These are phyloP conservation scores for Scedosporium boydii DNA, from an alignment of 2,329 filamentous ascomycete genomes.

Conservation along the genomic window DNA sequence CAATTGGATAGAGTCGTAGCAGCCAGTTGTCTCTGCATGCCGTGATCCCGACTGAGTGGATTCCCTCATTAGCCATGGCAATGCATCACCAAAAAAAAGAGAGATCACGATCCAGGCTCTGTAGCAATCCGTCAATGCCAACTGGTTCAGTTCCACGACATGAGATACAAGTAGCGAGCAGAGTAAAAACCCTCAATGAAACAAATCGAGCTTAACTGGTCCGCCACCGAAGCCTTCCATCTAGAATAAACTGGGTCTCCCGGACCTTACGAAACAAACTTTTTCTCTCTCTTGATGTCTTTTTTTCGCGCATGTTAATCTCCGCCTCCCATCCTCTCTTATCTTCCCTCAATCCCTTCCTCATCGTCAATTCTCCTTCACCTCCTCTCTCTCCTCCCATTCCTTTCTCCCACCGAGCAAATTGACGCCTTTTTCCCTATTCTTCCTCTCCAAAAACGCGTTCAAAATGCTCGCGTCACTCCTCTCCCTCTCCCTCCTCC, in stretches of 20 bases:
- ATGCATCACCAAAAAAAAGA: background rate
- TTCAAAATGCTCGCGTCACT: slow-evolving; percentile 5
- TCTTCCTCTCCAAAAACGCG: background rate
- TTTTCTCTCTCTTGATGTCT: background rate
- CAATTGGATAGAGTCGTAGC: too few species aligned
- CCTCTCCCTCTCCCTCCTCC: slow-evolving; percentile 3
- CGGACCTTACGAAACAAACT: background rate
- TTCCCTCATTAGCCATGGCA: background rate
- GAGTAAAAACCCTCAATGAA: too few species aligned
- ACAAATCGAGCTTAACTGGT: too few species aligned
- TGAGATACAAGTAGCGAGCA: too few species aligned
- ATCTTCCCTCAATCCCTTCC: background rate
- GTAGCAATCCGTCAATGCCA: too few species aligned
- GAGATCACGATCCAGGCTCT: background rate
- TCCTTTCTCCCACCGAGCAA: background rate
- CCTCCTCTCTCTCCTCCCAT: background rate
- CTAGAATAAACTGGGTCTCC: background rate
- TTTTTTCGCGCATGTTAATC: slow-evolving; percentile 1
- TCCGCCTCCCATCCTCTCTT: background rate
- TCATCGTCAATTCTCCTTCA: background rate
- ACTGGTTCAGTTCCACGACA: too few species aligned
- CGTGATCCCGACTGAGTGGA: background rate
- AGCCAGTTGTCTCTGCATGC: background rate
- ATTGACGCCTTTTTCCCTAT: background rate
- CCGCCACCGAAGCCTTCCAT: too few species aligned